Base-by-base conservation (phyloP, 176 grass and related monocot species). In the Phyllostachys edulis region DNA sequence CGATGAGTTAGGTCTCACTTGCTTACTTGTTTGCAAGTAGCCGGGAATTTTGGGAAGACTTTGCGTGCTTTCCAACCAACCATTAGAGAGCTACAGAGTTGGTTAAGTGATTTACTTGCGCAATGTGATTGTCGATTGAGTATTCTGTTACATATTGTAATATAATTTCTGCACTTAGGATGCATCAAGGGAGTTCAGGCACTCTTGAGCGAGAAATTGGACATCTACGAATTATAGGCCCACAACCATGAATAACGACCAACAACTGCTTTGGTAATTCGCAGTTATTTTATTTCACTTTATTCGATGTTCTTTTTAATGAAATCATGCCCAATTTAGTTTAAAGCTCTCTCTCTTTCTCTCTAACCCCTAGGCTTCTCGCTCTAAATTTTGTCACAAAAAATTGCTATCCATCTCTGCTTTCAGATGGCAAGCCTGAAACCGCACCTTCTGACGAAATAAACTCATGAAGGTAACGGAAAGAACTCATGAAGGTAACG, bases 151-250 rank as follows among this genome's bases (percentile, higher is more conserved):
- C 1, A 3, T 44, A 66, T 69, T 68, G 49, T 71, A 51, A 88
- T 39, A 75, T n/a, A n/a, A n/a, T 75, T 64, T 75, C 57, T 74
- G 46, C 42, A 61, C 17, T 71, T 80, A 98, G 96, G 89, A 98
- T 64, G 96, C 95, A 49, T 98, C 96, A 80, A 98, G 85, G 77
- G 96, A 98, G 81, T 98, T 98, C 88, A 94, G 95, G 77, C 89
- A 98, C 91, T 42, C 90, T 98, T 69, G 96, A 95, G 85, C 87
- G 88, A 71, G 96, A 98, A 80, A 98, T 98, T 7, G 96, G 96
- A 67, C 89, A 56, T 82, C 91, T 3, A 77, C 50, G 20, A 93
- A 82, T 76, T 93, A 93, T 75, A 89, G 81, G 71, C 85, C 96
- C 47, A 13, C 87, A 64, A 63, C 75, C 65, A 71, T 16, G 27